Conservation (phyloP, 306 rosid species). For the Mucuna pruriens region DNA sequence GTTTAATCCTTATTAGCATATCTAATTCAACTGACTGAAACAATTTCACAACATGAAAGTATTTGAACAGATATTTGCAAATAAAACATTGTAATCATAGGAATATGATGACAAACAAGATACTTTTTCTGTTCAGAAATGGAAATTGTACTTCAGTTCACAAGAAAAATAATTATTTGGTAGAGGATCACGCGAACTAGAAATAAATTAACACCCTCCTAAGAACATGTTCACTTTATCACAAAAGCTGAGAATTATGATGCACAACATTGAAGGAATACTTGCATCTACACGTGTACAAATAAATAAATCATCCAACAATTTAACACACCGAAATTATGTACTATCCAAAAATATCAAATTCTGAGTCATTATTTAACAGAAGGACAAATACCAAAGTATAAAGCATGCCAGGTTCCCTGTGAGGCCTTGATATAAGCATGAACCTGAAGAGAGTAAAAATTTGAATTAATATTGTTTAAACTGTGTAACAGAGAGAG, state of each 20-base stretch:
- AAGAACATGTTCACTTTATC: background rate
- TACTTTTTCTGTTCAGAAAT: background rate
- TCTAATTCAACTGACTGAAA: constrained; percentile 1
- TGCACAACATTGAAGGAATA: background rate
- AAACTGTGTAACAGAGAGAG: background rate
- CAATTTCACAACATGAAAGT: background rate
- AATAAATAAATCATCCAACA: constrained; percentile 6
- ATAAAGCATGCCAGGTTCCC: constrained; percentile 91
- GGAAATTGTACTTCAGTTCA: constrained; percentile 28
- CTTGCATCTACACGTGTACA: background rate
- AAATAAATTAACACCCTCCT: background rate
- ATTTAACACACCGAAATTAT: background rate
- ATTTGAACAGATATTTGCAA: background rate
- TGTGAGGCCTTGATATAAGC: constrained; percentile 88
- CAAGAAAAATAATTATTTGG: background rate
- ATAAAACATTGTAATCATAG: background rate
- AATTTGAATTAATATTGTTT: background rate
- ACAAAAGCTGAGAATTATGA: background rate
- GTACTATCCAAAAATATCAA: constrained; percentile 4
- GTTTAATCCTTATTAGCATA: background rate
- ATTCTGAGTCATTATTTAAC: constrained; percentile 19
- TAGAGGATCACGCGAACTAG: constrained; percentile 5
- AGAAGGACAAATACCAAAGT: constrained; percentile 69
- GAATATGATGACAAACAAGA: background rate
- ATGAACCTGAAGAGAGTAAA: constrained; percentile 69